Base-by-base conservation (phyloP, 306 rosid species). In the Cucumis cinereus region DNA sequence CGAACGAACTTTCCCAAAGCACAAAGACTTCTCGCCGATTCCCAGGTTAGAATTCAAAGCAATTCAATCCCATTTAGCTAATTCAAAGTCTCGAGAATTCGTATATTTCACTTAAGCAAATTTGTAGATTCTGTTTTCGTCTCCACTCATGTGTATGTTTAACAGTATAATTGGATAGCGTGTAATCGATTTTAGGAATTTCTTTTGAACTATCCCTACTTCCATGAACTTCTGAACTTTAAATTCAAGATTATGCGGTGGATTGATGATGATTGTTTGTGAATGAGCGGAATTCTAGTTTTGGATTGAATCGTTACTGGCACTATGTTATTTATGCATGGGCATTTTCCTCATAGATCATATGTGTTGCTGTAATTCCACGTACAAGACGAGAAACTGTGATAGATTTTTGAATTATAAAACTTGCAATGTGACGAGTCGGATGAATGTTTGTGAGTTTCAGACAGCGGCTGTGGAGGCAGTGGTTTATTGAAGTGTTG, bases 381-480 rank as follows among this genome's bases (percentile, higher is more conserved):
- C 10, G 23, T 17, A 23, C 59, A 4, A 71, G 45, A 71, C 9
- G 57, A 70, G 13, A 15, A 45, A 45, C n/a, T 23, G 6, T 14
- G 1, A 28, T 49, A 7, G 6, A 26, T 47, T 3, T 16, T 71
- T 49, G 28, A 2, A 3, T 40, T 26, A n/a, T 64, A 10, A 19
- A 41, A 11, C 22, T 15, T 71, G 8, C n/a, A 17, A n/a, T 36
- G 73, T 23, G 77, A 28, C 2, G 60, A 59, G 58, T n/a, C 3
- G 40, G 66, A 76, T 71, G 58, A 49, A 47, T 71, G 36, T 71
- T 71, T 71, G 40, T 28, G 59, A 49, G 75, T 71, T 71, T 26
- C 59, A 49, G 59, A 47, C 60, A 15, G 55, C 76, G 20, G 59
- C 24, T 28, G 40, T 49, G 76, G 60, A 71, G 76, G 43, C 76